phyloP scores from a whole-genome alignment of 352 stramenopile genomes.

The Phytophthora constricta region DNA sequence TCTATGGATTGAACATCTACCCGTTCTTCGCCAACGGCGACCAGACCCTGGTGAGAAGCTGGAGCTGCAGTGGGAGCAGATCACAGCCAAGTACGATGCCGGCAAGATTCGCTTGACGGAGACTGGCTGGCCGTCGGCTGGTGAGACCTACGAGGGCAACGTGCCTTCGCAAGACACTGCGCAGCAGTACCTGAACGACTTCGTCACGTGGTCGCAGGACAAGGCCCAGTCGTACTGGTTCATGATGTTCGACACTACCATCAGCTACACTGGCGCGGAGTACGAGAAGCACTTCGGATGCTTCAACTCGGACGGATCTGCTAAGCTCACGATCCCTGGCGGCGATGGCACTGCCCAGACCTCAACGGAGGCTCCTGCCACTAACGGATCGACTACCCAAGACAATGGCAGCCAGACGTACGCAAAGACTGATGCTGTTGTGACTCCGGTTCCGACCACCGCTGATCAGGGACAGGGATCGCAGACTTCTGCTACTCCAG shows the following conservation, averaged over 20 bases:
- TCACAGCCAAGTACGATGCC: conserved; percentile 44
- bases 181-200: conserved; percentile 59
- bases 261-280: conserved; percentile 45
- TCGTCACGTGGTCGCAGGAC: conserved; percentile 38
- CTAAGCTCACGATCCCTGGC: conserved; percentile 50
- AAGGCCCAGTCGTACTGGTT: conserved; percentile 55
- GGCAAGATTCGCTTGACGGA: conserved; percentile 55
- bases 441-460: not conserved
- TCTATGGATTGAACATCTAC: conserved; percentile 62
- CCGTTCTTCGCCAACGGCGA: conserved; percentile 54
- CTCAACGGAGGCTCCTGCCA: not conserved
- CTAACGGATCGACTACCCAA: not conserved
- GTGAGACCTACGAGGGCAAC: conserved; percentile 40
- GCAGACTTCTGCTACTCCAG: not conserved
- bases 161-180: conserved; percentile 43
- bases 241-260: conserved; percentile 70
- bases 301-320: conserved; percentile 36
- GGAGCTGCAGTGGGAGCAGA: conserved; percentile 52
- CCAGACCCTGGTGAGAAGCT: conserved; percentile 47
- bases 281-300: conserved; percentile 74
- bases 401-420: not conserved
- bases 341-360: not conserved
- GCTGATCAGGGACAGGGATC: not conserved
- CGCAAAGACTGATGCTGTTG: not conserved
- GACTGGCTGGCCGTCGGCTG: conserved; percentile 60